Evolutionary conservation across 176 grass and related monocot genomes (phyloP).

Genomic region (Juncus inflexus): DNA sequence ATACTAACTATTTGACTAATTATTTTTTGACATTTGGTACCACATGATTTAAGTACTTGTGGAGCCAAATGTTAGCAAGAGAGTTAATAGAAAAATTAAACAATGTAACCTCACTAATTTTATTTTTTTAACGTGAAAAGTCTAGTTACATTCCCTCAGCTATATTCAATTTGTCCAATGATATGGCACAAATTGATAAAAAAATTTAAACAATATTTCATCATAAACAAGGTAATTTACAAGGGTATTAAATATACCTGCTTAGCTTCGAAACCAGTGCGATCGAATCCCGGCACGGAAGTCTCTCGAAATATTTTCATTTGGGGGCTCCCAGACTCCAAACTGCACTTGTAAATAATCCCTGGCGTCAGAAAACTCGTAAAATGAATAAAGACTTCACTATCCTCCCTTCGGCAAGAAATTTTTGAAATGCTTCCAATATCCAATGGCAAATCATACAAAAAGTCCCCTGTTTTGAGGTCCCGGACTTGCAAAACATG

Average conservation of each 20-base stretch:
- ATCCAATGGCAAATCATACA: constrained; percentile 75
- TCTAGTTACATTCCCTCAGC: too few relatives aligned
- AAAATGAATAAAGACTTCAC: constrained; percentile 72
- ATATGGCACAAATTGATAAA: too few relatives aligned
- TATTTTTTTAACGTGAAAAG: too few relatives aligned
- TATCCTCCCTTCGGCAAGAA: constrained; percentile 74
- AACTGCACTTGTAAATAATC: constrained; percentile 76
- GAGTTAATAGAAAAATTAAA: too few relatives aligned
- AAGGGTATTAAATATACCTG: constrained; percentile 39
- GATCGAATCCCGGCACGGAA: constrained; percentile 77
- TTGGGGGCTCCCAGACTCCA: constrained; percentile 53
- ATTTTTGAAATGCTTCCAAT: constrained; percentile 81
- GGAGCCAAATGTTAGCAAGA: too few relatives aligned
- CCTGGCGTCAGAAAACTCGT: constrained; percentile 87
- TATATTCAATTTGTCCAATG: too few relatives aligned
- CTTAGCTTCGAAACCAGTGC: constrained; percentile 63
- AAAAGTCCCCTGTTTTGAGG: constrained; percentile 56
- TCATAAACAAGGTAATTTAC: too few relatives aligned
- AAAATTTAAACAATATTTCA: too few relatives aligned
- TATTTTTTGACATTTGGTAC: too few relatives aligned
- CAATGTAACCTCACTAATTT: too few relatives aligned
- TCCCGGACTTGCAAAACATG: constrained; percentile 82
- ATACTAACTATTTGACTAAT: too few relatives aligned
- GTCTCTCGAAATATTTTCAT: constrained; percentile 81
- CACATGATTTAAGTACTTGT: too few relatives aligned